A percentile compares a stretch with the other conserved stretches of the same genome.
phyloP scores from a whole-genome alignment of 176 grass and related monocot genomes.

The Thalia dealbata region DNA sequence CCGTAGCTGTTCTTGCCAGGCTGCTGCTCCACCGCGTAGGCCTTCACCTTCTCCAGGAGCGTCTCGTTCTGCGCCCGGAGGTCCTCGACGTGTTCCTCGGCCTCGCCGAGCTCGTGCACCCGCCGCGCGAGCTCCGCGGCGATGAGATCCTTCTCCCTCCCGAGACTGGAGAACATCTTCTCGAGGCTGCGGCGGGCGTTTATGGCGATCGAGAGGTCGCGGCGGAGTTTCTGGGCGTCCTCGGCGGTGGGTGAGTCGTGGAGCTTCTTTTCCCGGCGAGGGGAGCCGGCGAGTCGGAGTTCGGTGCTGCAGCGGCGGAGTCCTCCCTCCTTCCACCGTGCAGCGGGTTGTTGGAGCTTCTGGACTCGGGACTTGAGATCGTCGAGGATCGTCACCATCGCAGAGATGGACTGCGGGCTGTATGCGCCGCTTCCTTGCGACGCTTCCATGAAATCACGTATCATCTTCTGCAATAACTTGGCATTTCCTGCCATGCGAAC shows the following conservation, averaged over 20 bases:
- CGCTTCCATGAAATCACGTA: not conserved
- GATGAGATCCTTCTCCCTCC: constrained; percentile 28
- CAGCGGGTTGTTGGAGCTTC: not conserved
- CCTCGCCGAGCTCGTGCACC: constrained; percentile 20
- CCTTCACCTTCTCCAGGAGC: constrained; percentile 23
- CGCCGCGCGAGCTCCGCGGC: constrained; percentile 27
- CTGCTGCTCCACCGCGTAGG: not conserved
- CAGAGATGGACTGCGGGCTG: constrained; percentile 2
- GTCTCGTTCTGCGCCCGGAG: constrained; percentile 19
- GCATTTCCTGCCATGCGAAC: not conserved
- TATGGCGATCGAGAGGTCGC: constrained; percentile 12
- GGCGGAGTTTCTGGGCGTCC: constrained; percentile 23
- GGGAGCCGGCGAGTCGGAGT: not conserved
- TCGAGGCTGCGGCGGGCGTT: constrained; percentile 22
- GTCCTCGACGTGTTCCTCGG: constrained; percentile 24
- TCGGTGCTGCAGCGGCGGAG: constrained; percentile 29
- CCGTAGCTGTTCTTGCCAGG: not conserved
- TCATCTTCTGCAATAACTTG: not conserved
- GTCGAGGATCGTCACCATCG: constrained; percentile 7
- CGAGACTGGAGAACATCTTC: constrained; percentile 29
- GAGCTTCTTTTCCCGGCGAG: constrained; percentile 8
- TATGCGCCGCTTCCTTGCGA: not conserved
- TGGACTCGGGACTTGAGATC: constrained; percentile 10
- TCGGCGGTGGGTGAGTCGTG: not conserved
- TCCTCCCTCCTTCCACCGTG: not conserved